Conservation (phyloP, 257 asterid genomes). For the Petunia secreta region DNA sequence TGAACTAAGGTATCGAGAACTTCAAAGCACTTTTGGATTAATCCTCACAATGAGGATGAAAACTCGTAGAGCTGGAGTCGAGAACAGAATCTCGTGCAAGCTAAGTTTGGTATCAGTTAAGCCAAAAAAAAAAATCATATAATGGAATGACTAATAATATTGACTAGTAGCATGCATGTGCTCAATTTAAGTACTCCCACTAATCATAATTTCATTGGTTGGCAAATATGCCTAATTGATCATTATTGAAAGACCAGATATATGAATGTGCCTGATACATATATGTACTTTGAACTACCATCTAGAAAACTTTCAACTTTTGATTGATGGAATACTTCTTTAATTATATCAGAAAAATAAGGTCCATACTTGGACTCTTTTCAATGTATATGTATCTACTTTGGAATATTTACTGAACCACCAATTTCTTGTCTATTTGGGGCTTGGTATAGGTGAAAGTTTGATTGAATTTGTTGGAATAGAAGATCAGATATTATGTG, state of each 20-base stretch:
- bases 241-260: conserved; percentile 11
- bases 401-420: conserved; percentile 25
- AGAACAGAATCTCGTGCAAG: no score
- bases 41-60: no score
- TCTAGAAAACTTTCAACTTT: background rate
- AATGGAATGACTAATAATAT: background rate
- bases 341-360: background rate
- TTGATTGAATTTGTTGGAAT: background rate
- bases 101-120: background rate
- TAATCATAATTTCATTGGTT: background rate
- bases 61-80: no score
- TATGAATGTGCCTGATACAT: background rate
- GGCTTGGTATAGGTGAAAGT: conserved; percentile 22
- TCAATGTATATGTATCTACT: conserved; percentile 22
- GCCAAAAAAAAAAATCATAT: background rate
- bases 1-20: no score
- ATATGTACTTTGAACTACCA: background rate
- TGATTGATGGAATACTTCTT: background rate
- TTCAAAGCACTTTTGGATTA: no score
- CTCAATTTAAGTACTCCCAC: background rate
- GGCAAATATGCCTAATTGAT: background rate
- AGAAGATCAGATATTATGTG: conserved; percentile 1
- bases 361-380: conserved; percentile 21
- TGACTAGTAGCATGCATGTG: conserved; percentile 3
- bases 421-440: background rate